Conservation (phyloP, 2,329 filamentous ascomycete genomes). For the Xylariaceae sp. region DNA sequence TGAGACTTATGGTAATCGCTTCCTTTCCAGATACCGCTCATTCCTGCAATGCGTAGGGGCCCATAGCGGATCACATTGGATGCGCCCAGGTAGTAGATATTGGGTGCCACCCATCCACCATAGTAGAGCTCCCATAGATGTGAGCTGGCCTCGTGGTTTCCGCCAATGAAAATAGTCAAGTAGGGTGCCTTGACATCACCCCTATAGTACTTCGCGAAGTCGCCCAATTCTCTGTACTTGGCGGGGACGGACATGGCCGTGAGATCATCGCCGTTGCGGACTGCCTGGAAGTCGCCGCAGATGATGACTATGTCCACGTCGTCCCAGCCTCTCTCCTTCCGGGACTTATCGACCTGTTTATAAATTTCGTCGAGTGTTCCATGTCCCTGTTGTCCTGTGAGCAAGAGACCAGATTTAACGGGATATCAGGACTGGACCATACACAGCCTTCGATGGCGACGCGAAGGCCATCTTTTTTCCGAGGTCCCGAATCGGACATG, state of each 20-base stretch:
- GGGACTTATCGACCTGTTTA: conserved; percentile 64
- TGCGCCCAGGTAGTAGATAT: conserved; percentile 94
- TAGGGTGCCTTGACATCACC: conserved; percentile 74
- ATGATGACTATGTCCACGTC: conserved; percentile 87
- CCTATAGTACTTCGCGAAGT: conserved; percentile 93
- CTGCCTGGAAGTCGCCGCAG: conserved; percentile 92
- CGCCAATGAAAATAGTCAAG: conserved; percentile 85
- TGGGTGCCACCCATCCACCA: conserved; percentile 93
- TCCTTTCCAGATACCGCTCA: conserved; percentile 94
- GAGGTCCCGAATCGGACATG: background rate
- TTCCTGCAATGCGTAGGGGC: conserved; percentile 76
- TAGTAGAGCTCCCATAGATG: conserved; percentile 92
- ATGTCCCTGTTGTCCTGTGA: conserved; percentile 60
- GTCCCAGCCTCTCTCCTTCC: conserved; percentile 68
- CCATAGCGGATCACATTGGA: conserved; percentile 84
- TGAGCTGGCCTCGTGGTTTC: conserved; percentile 91
- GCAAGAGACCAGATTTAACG: background rate
- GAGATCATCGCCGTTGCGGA: conserved; percentile 83
- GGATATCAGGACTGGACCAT: conserved; percentile 32
- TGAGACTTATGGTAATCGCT: conserved; percentile 82
- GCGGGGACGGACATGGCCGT: conserved; percentile 82
- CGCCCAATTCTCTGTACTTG: conserved; percentile 83
- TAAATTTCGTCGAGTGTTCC: conserved; percentile 91
- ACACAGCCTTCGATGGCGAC: conserved; percentile 86
- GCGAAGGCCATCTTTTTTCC: conserved; percentile 48